phyloP scores from a whole-genome alignment of 2,329 filamentous ascomycete genomes.

The Teratosphaeria nubilosa region DNA sequence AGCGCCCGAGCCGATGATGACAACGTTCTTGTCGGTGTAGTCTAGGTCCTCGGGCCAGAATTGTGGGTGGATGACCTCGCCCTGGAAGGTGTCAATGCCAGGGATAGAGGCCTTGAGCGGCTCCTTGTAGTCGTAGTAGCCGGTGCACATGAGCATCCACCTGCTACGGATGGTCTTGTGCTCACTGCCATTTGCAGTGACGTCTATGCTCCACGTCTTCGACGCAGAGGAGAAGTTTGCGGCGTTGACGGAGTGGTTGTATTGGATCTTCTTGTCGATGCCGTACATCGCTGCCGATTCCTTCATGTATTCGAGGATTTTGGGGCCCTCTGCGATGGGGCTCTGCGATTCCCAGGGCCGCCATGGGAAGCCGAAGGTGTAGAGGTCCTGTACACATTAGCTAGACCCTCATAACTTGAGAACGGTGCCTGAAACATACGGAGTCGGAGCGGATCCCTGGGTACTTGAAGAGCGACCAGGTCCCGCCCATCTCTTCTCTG shows the following conservation, averaged over 20 bases:
- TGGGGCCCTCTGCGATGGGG: constrained; percentile 36
- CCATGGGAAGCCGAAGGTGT: constrained; percentile 54
- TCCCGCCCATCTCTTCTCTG: constrained; percentile 58
- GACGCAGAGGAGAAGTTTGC: constrained; percentile 38
- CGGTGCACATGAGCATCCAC: constrained; percentile 51
- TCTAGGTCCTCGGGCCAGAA: constrained; percentile 65
- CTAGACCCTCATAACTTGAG: neutral
- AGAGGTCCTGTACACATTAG: constrained; percentile 26
- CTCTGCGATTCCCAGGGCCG: constrained; percentile 51
- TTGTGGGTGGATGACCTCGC: constrained; percentile 57
- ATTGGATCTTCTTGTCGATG: constrained; percentile 38
- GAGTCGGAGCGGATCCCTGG: constrained; percentile 46
- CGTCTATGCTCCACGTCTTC: constrained; percentile 38
- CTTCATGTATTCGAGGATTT: constrained; percentile 35
- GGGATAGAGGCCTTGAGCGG: constrained; percentile 54
- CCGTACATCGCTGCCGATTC: constrained; percentile 34
- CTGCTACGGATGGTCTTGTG: constrained; percentile 29
- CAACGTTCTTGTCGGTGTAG: constrained; percentile 55
- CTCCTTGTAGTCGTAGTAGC: constrained; percentile 65
- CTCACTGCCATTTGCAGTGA: constrained; percentile 27
- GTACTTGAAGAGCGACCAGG: constrained; percentile 70
- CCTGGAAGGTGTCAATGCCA: constrained; percentile 55
- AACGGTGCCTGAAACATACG: constrained; percentile 4
- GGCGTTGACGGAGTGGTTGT: constrained; percentile 30
- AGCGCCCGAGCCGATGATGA: constrained; percentile 68